A percentile compares a stretch with the other conserved stretches of the same genome.
Conservation (phyloP, 2,329 filamentous ascomycete species). For the Bipolaris victoriae region DNA sequence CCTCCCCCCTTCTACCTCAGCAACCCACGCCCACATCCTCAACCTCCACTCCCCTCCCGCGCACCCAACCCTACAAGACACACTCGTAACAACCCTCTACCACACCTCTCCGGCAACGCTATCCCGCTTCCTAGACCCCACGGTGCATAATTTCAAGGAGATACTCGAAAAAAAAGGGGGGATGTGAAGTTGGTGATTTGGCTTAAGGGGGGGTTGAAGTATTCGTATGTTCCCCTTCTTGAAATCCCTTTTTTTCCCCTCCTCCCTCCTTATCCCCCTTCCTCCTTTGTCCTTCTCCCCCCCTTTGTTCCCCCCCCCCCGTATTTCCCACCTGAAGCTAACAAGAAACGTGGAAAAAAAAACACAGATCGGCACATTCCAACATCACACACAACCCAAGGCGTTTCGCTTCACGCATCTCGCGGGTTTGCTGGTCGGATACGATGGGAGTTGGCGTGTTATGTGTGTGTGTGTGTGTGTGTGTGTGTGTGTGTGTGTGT, state of each 20-base stretch:
- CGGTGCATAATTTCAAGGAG: conserved; percentile 21
- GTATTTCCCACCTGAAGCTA: too few relatives aligned
- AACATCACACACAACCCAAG: conserved; percentile 19
- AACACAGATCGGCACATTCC: conserved; percentile 21
- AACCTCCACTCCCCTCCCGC: not conserved
- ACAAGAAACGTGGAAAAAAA: too few relatives aligned
- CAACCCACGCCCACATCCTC: conserved; percentile 14
- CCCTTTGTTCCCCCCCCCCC: too few relatives aligned
- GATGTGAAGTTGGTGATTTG: too few relatives aligned
- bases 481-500: not conserved
- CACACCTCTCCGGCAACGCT: conserved; percentile 8
- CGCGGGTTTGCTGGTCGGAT: conserved; percentile 25
- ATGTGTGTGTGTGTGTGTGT: not conserved
- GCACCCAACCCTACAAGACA: conserved; percentile 19
- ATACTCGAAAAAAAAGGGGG: conserved; percentile 11
- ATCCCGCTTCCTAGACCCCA: conserved; percentile 18
- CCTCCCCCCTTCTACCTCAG: conserved; percentile 6
- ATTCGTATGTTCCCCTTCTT: too few relatives aligned
- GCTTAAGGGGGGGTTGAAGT: too few relatives aligned
- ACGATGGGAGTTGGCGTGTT: conserved; percentile 26
- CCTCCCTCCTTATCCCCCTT: too few relatives aligned
- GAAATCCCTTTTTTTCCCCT: too few relatives aligned
- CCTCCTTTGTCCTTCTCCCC: too few relatives aligned
- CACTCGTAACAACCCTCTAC: conserved; percentile 23
- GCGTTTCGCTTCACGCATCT: conserved; percentile 23